Evolutionary conservation across 805 yeast genomes (phyloP), one percentile per base, ranked within the genome.

Genomic region (Brettanomyces naardenensis): DNA sequence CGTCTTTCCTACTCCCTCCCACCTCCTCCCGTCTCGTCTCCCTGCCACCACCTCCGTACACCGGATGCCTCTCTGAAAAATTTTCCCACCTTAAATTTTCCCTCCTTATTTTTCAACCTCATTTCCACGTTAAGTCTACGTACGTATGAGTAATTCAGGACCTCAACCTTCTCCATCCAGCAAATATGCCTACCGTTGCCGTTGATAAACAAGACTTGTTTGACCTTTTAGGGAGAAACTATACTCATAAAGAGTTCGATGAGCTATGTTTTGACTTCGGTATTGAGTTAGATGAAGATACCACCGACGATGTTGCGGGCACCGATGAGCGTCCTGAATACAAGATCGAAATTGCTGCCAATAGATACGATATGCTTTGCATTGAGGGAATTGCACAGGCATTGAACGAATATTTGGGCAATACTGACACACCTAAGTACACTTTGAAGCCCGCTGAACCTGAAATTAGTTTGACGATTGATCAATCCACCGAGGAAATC

Each of bases 301-400:
- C 95, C 57, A 84, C 95, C 31, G 86, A 82, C 27, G 79, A 74
- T 34, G 80, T 82, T 47, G 63, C 59, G 43, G 75, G 72, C 59
- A 68, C 70, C n/a, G 84, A 77, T 46, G 95, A 86, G 63, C 80
- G 95, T 61, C 97, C 99, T n/a, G 94, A 90, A 64, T 73, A 86
- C 53, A 92, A 92, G 66, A 87, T 92, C 54, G 99, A 92, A 62
- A 80, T 94, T 46, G 97, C 96, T 41, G 99, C 99, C 45, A 92
- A 92, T 67, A 83, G 99, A 71, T 94, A 92, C 58, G 99, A 92
- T 61, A 78, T 92, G 89, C 77, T 92, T 48, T 94, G 98, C 69
- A 83, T 88, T 51, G 99, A 92, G 65, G 99, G 99, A 57, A 88
- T 92, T 62, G 88, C 97, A 1, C 94, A 87, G 57, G 90, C 97